These are phyloP conservation scores for Backusella australiensis DNA, from an alignment of 192 early-diverging fungal species.

Conservation along the genomic window DNA sequence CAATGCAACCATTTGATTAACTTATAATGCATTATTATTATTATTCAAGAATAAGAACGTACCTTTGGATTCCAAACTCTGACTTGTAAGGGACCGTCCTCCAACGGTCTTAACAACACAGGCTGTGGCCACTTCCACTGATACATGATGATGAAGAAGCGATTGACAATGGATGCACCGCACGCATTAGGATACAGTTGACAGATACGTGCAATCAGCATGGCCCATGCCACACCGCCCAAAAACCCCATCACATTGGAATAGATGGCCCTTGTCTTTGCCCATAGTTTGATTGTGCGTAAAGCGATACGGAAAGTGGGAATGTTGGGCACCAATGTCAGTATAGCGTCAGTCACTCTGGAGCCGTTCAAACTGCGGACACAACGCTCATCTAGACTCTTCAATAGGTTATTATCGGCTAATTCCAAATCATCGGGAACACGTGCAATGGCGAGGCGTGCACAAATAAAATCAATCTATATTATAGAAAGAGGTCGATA, in stretches of 20 bases:
- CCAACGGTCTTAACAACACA: constrained; percentile 83
- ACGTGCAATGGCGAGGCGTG: constrained; percentile 65
- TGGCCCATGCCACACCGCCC: constrained; percentile 98
- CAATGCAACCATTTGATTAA: too few relatives aligned
- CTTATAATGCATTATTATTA: too few relatives aligned
- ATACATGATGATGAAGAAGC: constrained; percentile 87
- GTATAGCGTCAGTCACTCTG: constrained; percentile 94
- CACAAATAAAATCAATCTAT: constrained; percentile 94
- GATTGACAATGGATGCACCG: constrained; percentile 78
- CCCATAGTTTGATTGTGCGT: constrained; percentile 96
- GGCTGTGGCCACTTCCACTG: constrained; percentile 96
- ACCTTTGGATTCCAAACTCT: constrained; percentile 94
- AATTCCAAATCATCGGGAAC: constrained; percentile 88
- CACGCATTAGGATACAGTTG: constrained; percentile 96
- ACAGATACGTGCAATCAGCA: constrained; percentile 92
- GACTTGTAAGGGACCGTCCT: constrained; percentile 82
- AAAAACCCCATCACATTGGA: constrained; percentile 98
- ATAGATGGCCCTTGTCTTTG: constrained; percentile 88
- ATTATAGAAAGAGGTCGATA: neutral
- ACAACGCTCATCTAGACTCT: constrained; percentile 83
- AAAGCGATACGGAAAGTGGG: constrained; percentile 86
- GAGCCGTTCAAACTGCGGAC: constrained; percentile 95
- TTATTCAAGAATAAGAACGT: neutral
- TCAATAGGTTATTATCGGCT: constrained; percentile 79
- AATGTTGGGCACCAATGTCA: constrained; percentile 91